Base-by-base conservation (phyloP, 2,329 filamentous ascomycete genomes). In the Phoma sp. region DNA sequence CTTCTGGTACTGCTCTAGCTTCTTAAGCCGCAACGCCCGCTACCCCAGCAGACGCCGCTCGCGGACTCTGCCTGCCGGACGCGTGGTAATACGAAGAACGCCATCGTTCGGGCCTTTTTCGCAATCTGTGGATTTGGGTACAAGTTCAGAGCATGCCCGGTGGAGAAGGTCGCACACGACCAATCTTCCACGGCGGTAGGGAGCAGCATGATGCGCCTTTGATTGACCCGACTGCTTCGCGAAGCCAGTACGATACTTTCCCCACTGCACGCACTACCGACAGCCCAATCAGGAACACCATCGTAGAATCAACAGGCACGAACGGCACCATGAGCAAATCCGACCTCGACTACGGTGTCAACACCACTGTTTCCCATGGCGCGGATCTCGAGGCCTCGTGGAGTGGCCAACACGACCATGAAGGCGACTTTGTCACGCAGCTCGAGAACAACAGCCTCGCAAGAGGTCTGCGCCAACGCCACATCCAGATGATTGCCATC, bases 401-500 rank as follows among this genome's bases (percentile, higher is more conserved):
- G 42, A 56, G 42, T 20, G 15, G 47, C 14, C 28, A 47, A 21
- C 37, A 39, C 9, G 53, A 56, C 25, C 53, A 56, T 36, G 47
- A 40, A 7, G 53, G 53, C 43, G 48, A 56, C 33, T 56, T 56
- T 12, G 47, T 56, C 23, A 56, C 53, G 3, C n/a, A 48, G 21
- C 38, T 52, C 9, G 53, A 56, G n/a, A 64, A 68, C 26, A 64
- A 55, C 48, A 61, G 64, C 25, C 51, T 67, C 23, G 43, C 50
- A 7, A 45, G 65, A 18, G 64, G 62, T 11, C 67, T 81, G 15
- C 67, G 74, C n/a, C 77, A 80, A 51, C 74, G 81, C 56, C 82
- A 84, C 59, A 80, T 84, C 46, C 75, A 83, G 54, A 81, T 84
- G 65, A 85, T 86, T 62, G 83, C 82, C 6, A 75, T 86, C 7